Conservation (phyloP, 2,329 filamentous ascomycete genomes). For the Didymella keratinophila region DNA sequence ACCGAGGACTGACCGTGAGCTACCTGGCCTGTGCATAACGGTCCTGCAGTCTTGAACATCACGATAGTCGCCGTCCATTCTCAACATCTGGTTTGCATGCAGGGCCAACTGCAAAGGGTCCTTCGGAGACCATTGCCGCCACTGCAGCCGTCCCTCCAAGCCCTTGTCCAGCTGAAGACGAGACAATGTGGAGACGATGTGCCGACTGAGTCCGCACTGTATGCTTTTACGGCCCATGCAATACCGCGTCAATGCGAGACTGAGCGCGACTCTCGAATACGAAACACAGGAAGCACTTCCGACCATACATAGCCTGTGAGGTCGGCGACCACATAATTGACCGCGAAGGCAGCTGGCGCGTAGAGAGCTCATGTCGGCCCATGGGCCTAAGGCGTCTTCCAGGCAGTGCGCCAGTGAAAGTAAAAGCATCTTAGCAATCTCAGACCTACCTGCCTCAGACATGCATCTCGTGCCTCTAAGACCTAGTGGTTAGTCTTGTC, state of each 20-base stretch:
- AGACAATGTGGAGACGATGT: neutral
- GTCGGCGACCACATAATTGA: neutral
- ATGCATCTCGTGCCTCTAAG: no score
- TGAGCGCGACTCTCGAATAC: neutral
- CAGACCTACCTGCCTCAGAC: no score
- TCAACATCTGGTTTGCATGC: neutral
- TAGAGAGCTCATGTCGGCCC: neutral
- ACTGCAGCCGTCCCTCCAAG: no score
- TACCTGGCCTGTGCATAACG: neutral
- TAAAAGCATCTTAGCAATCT: no score
- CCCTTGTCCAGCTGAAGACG: conserved; percentile 3
- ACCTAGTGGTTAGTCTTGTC: no score
- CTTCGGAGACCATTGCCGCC: no score
- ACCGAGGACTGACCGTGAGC: neutral
- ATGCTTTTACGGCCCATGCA: neutral
- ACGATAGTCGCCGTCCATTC: neutral
- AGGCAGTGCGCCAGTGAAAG: no score
- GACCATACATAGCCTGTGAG: neutral
- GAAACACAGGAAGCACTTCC: neutral
- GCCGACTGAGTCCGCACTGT: neutral
- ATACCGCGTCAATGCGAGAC: no score
- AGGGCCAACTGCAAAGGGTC: neutral
- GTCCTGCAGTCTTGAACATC: neutral
- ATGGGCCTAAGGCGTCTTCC: neutral
- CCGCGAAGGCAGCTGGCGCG: neutral